Base-by-base conservation (phyloP, 257 asterid species). In the Mitragyna speciosa region DNA sequence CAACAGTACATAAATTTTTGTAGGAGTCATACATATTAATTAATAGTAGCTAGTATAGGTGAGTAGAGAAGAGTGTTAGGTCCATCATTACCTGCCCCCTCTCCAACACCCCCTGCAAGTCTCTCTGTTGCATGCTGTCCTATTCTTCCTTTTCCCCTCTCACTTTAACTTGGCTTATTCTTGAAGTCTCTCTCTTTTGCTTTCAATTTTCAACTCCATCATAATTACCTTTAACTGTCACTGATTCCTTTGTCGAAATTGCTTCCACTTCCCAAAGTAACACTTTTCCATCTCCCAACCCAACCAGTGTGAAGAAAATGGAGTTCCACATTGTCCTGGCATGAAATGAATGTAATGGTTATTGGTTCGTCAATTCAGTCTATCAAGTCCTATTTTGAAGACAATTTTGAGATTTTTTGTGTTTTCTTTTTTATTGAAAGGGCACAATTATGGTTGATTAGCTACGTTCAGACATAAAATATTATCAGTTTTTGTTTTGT, bases 141-240 rank as follows among this genome's bases (percentile, higher is more conserved):
- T 0, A 8, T 7, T 63, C 26, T 14, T 15, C 0, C 2, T 3
- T 43, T 39, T n/a, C 26, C 8, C 1, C 14, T 26, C 43, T 15
- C 30, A 31, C 75, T 66, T 66, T 66, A 65, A 48, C 52, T 77
- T 66, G 47, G 74, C 74, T 48, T 77, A 47, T 12, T 65, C 39
- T 77, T 77, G 10, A 65, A 65, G 74, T 48, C 66, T 77, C 63
- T 77, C 63, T 7, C n/a, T 52, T 47, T 16, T 20, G 12, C 20
- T 19, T 64, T 15, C 5, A 20, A 51, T 61, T 77, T 77, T 66
- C 66, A 77, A 48, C 80, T 30, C 65, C 45, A 31, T 73, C 83
- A 83, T 83, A 73, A 75, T 80, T 73, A 70, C 82, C 83, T 73
- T 69, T 33, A 63, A 58, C 83, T 79, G 81, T 26, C 84, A 72